These are phyloP conservation scores for Candida sithepensis DNA, from an alignment of 805 yeast genomes.

Conservation along the genomic window DNA sequence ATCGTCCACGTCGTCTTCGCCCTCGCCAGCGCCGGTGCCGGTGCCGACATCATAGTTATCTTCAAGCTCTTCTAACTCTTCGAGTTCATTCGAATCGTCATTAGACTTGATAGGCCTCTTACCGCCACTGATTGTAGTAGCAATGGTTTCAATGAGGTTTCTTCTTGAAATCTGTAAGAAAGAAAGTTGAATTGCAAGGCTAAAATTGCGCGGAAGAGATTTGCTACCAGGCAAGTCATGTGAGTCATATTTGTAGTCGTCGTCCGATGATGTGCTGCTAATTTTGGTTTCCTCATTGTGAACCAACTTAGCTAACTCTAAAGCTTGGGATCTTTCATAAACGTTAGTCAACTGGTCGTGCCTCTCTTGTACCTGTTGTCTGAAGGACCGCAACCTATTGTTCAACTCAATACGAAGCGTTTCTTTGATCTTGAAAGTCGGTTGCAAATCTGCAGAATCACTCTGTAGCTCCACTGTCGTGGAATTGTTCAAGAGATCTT, in stretches of 20 bases:
- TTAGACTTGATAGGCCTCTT: background rate
- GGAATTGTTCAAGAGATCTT: constrained; percentile 12
- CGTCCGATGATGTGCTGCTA: constrained; percentile 6
- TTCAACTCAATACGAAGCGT: constrained; percentile 2
- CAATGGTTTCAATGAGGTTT: constrained; percentile 28
- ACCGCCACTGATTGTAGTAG: constrained; percentile 19
- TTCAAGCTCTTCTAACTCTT: constrained; percentile 1
- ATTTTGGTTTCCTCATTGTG: constrained; percentile 44
- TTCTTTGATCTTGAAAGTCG: constrained; percentile 9
- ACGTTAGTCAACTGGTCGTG: constrained; percentile 35
- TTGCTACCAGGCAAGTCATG: background rate
- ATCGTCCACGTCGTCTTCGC: background rate
- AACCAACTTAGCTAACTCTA: constrained; percentile 54
- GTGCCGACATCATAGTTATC: background rate
- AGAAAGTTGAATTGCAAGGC: constrained; percentile 35
- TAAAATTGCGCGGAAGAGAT: constrained; percentile 10
- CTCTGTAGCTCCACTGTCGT: background rate
- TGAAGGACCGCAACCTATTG: constrained; percentile 7
- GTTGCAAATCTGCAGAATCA: background rate
- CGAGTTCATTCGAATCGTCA: constrained; percentile 24
- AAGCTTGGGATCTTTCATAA: constrained; percentile 60
- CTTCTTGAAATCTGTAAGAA: constrained; percentile 40
- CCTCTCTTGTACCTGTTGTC: constrained; percentile 22
- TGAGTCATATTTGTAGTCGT: constrained; percentile 6
- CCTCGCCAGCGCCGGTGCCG: background rate